Conservation (phyloP, 371 early-diverging fungal species). For the Mucor piriformis region DNA sequence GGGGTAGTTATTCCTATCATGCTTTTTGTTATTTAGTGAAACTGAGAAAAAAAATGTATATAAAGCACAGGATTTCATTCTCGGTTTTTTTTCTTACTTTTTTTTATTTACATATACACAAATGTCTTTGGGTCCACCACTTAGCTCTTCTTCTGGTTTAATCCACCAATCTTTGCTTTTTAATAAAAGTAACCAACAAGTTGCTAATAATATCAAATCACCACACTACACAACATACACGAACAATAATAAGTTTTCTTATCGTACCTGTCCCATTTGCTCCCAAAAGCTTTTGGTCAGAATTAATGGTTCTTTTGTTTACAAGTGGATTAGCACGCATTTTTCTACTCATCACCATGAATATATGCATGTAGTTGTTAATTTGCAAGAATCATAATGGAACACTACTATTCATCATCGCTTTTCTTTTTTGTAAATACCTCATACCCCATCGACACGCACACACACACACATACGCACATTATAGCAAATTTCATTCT, state of each 20-base stretch:
- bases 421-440: background rate
- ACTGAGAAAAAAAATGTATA: background rate
- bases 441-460: background rate
- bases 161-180: constrained; percentile 9
- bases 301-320: constrained; percentile 50
- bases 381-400: constrained; percentile 27
- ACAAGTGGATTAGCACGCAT: constrained; percentile 53
- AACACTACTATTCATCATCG: background rate
- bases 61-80: background rate
- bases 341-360: constrained; percentile 51
- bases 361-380: constrained; percentile 54
- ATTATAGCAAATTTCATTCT: background rate
- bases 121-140: constrained; percentile 13
- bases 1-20: constrained; percentile 2
- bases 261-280: constrained; percentile 51
- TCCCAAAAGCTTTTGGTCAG: constrained; percentile 44
- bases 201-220: background rate
- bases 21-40: background rate
- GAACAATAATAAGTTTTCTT: constrained; percentile 25
- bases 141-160: background rate
- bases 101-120: background rate
- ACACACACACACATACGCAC: background rate
- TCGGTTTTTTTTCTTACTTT: background rate
- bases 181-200: background rate
- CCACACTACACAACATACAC: background rate